Percentiles rank a stretch among this genome's conserved stretches.
Conservation (phyloP, 805 yeast genomes). For the Dipodascopsis uninucleata region DNA sequence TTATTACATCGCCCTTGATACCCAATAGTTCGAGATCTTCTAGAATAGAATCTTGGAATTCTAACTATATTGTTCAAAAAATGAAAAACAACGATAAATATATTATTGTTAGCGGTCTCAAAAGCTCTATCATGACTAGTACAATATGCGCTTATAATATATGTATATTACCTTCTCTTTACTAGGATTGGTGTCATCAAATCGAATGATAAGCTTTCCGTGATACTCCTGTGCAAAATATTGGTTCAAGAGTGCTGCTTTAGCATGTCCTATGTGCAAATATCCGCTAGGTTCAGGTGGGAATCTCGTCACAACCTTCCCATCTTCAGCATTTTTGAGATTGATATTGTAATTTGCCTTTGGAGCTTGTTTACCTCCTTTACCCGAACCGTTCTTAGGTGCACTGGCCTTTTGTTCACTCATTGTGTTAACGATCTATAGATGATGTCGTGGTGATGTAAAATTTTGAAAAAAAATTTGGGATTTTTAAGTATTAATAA, state of each 20-base stretch:
- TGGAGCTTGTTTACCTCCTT: constrained; percentile 62
- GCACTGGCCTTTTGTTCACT: too few relatives aligned
- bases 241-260: constrained; percentile 94
- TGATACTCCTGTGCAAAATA: constrained; percentile 94
- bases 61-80: constrained; percentile 41
- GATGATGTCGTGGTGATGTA: too few relatives aligned
- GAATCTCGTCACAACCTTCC: constrained; percentile 96
- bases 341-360: constrained; percentile 95
- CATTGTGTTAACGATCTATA: too few relatives aligned
- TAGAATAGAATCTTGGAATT: constrained; percentile 88
- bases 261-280: constrained; percentile 98
- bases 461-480: too few relatives aligned
- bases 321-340: constrained; percentile 84
- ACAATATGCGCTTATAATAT: not conserved
- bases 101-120: not conserved
- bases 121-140: not conserved
- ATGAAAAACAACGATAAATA: not conserved
- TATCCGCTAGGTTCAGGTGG: constrained; percentile 99
- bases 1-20: constrained; percentile 81
- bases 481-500: too few relatives aligned
- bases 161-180: constrained; percentile 64
- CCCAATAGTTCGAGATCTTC: constrained; percentile 90
- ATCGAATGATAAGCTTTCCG: constrained; percentile 93
- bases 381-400: too few relatives aligned
- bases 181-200: constrained; percentile 97